These are phyloP conservation scores for Apostasia shenzhenica DNA, from an alignment of 106 monocot species.

Conservation along the genomic window DNA sequence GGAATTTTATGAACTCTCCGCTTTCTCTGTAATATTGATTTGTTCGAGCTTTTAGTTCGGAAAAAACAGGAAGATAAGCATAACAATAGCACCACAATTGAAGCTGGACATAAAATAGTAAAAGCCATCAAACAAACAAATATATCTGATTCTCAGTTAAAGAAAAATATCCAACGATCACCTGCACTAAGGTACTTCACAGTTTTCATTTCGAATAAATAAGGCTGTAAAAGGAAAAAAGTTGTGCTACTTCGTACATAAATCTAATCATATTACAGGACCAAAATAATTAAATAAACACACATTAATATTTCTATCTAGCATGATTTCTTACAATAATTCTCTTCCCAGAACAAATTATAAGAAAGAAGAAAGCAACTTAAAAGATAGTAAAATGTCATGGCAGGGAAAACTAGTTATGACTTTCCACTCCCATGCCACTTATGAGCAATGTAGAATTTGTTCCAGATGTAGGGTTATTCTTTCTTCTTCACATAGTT, in stretches of 20 bases:
- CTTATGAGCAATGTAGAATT: no score
- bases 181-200: neutral
- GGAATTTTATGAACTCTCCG: neutral
- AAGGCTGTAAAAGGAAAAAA: neutral
- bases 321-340: no score
- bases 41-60: neutral
- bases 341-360: no score
- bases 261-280: neutral
- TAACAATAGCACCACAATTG: neutral
- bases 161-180: neutral
- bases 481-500: no score
- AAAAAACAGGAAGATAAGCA: neutral
- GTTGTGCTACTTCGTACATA: neutral
- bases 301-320: no score
- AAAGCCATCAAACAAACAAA: neutral
- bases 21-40: slow-evolving; percentile 5
- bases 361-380: no score
- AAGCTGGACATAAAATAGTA: neutral
- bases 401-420: no score
- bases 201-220: neutral
- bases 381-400: no score
- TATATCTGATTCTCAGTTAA: neutral
- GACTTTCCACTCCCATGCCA: no score
- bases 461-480: no score
- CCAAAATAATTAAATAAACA: no score